These are phyloP conservation scores for Oleoguttula mirabilis DNA, from an alignment of 495 filamentous ascomycete species.

Conservation along the genomic window DNA sequence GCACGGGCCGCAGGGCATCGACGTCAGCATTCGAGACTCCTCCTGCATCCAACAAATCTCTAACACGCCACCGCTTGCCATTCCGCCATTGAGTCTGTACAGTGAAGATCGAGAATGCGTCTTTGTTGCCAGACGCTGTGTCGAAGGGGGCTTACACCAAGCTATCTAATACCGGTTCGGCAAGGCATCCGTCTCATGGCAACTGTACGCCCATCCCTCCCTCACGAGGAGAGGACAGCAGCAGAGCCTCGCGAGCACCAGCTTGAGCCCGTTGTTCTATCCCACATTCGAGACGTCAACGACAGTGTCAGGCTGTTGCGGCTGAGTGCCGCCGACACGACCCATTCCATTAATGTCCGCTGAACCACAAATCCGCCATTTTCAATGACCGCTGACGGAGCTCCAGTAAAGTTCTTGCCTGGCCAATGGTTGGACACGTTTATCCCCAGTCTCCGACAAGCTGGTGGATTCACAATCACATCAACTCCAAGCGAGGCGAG, in stretches of 20 bases:
- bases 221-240: conserved; percentile 22
- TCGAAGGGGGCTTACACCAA: too few species aligned
- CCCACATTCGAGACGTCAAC: conserved; percentile 21
- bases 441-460: conserved; percentile 49
- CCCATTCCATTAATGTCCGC: conserved; percentile 18
- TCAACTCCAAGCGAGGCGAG: conserved; percentile 44
- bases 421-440: conserved; percentile 90
- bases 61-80: too few species aligned
- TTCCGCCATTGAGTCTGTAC: too few species aligned
- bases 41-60: too few species aligned
- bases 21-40: too few species aligned
- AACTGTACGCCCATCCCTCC: conserved; percentile 15
- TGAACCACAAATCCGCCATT: background rate
- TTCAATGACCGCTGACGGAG: conserved; percentile 54
- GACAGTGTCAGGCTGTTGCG: conserved; percentile 17
- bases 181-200: too few species aligned
- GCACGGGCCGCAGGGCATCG: too few species aligned
- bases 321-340: conserved; percentile 12
- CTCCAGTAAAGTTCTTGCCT: conserved; percentile 53
- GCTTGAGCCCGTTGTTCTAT: conserved; percentile 20
- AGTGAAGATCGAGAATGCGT: too few species aligned
- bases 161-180: too few species aligned
- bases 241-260: conserved; percentile 17
- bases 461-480: conserved; percentile 82
- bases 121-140: too few species aligned